Base-by-base conservation (phyloP, 2,329 filamentous ascomycete genomes). In the Hymenoscyphus albidus region DNA sequence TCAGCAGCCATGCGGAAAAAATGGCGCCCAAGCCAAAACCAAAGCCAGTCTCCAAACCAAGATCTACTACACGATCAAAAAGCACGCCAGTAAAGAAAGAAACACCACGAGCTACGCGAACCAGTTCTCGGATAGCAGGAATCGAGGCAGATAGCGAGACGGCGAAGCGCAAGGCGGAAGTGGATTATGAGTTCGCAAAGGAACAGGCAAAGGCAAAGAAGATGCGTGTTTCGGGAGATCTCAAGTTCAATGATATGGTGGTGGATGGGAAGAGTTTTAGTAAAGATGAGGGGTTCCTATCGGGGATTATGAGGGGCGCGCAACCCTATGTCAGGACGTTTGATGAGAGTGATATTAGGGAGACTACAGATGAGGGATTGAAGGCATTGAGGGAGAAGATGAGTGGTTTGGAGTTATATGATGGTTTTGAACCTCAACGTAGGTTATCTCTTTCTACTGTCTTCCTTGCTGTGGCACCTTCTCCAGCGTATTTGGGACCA, bases 291-390 rank as follows among this genome's bases (percentile, higher is more conserved):
- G 88, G 88, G 22, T 88, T 92, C 59, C 77, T 92, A 3, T 82
- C 83, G 0, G 84, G 85, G 65, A 80, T 93, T 22, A 80, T 82
- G 31, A 84, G 83, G 73, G 91, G 84, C 1, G 92, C 93, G 0
- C 87, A 90, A 69, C 92, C 93, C 0, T 92, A 94, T 58, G 83
- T 92, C 62, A 82, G 92, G 22, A 98, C 94, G 0, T 98, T 98
- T 73, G 89, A 86, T 0, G 87, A 90, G n/a, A 88, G 93, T 0
- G 91, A 97, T 76, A 84, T 95, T 4, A 88, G 89, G 66, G 86
- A 92, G 67, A 96, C 92, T 0, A 88, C 85, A 0, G 88, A 97
- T 72, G 88, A 90, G 71, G 88, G 88, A 27, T 74, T 98, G 7
- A 90, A 89, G 73, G 83, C 84, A 0, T 70, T 97, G 62, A 81